Conservation (phyloP, 345 rosid genomes). For the Rhodomyrtus tomentosa region DNA sequence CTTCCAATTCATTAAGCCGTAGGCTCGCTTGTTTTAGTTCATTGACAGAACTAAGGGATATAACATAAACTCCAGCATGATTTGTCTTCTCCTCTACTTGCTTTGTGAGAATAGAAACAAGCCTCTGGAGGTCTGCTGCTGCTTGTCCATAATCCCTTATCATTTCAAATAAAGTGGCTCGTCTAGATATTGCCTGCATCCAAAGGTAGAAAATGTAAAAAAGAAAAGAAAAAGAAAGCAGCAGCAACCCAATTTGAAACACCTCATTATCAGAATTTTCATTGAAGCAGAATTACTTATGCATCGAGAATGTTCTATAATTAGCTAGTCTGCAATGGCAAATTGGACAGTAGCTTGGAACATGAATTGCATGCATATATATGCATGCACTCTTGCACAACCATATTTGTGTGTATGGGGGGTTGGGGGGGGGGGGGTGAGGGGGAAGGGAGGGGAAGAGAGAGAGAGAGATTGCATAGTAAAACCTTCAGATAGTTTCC, state of each 20-base stretch:
- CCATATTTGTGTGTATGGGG: too few relatives aligned
- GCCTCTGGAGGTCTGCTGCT: constrained; percentile 61
- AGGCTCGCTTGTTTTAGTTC: constrained; percentile 63
- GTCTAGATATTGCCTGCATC: constrained; percentile 77
- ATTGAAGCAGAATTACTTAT: not conserved
- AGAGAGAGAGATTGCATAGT: not conserved
- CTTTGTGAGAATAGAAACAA: constrained; percentile 40
- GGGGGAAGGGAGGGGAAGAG: not conserved
- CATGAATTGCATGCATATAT: not conserved
- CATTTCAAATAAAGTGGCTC: constrained; percentile 76
- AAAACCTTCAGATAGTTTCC: constrained; percentile 75
- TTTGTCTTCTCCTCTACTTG: constrained; percentile 47
- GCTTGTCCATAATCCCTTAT: constrained; percentile 88
- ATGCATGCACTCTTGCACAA: not conserved
- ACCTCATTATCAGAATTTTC: not conserved
- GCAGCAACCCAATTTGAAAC: not conserved
- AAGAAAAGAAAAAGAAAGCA: not conserved
- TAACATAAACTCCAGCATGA: constrained; percentile 35
- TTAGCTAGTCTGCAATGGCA: not conserved
- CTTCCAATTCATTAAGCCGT: constrained; percentile 56
- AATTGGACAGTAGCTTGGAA: not conserved
- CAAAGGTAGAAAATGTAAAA: not conserved
- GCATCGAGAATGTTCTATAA: not conserved
- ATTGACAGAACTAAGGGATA: constrained; percentile 28
- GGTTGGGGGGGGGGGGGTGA: too few relatives aligned